Base-by-base conservation (phyloP, 441 rosid genomes). In the Adansonia grandidieri region DNA sequence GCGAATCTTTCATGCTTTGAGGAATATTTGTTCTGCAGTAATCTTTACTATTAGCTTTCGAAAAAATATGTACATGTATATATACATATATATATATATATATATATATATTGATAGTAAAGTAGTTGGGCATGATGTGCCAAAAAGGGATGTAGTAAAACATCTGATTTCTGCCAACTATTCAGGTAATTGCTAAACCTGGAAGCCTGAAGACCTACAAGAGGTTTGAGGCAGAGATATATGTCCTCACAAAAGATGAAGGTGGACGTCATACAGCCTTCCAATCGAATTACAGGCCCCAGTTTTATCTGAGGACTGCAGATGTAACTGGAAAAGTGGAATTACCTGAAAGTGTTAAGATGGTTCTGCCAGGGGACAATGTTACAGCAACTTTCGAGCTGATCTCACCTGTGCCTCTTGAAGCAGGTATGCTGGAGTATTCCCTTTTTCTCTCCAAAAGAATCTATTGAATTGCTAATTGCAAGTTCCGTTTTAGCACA, bases 261-360 rank as follows among this genome's bases (percentile, higher is more conserved):
- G 99, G 98, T 67, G 98, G 99, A 50, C 97, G 99, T 6, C 98
- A 97, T 85, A 97, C 97, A 19, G 90, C 96, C 2, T 97, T 97
- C 80, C 81, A 90, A 79, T 87, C 98, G 13, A 93, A 97, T 84
- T 97, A 97, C 84, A 92, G 81, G 87, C 99, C 99, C 61, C 99
- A 97, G 85, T 93, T 97, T 83, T 97, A 93, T 84, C 32, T 97
- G 91, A 89, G 99, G 81, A 97, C 99, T 61, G 98, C 99, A 54
- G 99, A 95, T 86, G 71, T 97, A 80, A 97, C 98, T 19, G 98
- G 99, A 37, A 93, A 86, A 84, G 92, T 97, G 32, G 94, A 97
- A 69, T 81, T 97, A 77, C 97, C 98, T 8, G 97, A 92, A 72
- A 77, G 84, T 22, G 89, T 90, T 53, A 91, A 93, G 93, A 95